phyloP scores from a whole-genome alignment of 345 rosid species.

The Brassica cretica region DNA sequence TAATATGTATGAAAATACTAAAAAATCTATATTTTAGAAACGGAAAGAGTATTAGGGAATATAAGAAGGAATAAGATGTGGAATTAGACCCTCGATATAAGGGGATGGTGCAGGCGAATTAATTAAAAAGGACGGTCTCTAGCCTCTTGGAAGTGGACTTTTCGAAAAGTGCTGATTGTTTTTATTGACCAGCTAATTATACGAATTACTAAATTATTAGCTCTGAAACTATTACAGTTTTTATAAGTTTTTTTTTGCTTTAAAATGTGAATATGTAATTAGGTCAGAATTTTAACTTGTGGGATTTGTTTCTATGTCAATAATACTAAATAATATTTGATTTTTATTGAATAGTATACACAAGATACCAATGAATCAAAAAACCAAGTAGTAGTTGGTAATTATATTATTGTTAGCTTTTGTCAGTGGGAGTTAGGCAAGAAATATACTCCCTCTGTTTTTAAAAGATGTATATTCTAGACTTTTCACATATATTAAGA shows the following conservation, averaged over 20 bases:
- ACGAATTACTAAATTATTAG: not conserved
- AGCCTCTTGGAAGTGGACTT: slow-evolving; percentile 43
- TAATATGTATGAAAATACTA: no score
- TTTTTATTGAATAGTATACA: slow-evolving; percentile 7
- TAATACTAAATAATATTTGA: not conserved
- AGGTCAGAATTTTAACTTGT: not conserved
- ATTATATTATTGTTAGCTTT: not conserved
- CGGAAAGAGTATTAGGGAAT: slow-evolving; percentile 19
- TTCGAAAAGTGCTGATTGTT: slow-evolving; percentile 32
- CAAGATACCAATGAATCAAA: slow-evolving; percentile 23
- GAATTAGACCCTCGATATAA: slow-evolving; percentile 39
- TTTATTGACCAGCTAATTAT: slow-evolving; percentile 18
- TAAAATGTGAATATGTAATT: slow-evolving; percentile 19
- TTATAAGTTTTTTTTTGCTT: not conserved
- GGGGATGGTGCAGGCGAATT: slow-evolving; percentile 44
- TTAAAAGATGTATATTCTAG: no score
- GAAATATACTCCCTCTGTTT: no score
- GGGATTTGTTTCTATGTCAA: slow-evolving; percentile 8
- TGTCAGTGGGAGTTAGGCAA: slow-evolving; percentile 34
- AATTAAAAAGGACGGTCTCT: slow-evolving; percentile 51
- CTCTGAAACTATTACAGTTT: not conserved
- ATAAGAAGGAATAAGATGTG: slow-evolving; percentile 43
- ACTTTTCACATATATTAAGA: no score
- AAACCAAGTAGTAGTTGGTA: slow-evolving; percentile 27
- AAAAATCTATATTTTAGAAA: no score